phyloP scores from a whole-genome alignment of 371 early-diverging fungal genomes.

The Apophysomyces trapeziformis region DNA sequence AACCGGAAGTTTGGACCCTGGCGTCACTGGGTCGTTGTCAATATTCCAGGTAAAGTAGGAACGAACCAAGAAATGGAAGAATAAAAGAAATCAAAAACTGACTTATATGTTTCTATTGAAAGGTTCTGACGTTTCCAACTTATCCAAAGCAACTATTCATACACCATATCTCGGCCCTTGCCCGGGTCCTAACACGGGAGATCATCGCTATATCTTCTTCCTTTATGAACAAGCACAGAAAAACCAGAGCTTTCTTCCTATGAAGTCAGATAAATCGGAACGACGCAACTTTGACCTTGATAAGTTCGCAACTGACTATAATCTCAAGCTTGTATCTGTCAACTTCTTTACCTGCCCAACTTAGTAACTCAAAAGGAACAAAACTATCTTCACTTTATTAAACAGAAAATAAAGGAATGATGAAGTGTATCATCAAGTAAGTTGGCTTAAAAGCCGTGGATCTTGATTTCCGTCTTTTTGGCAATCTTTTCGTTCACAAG shows the following conservation, averaged over 20 bases:
- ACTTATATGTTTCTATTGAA: neutral
- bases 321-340: slow-evolving; percentile 55
- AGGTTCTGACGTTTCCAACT: slow-evolving; percentile 35
- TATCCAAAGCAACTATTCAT: slow-evolving; percentile 27
- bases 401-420: neutral
- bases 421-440: neutral
- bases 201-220: slow-evolving; percentile 68
- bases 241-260: slow-evolving; percentile 25
- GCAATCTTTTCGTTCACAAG: slow-evolving; percentile 78
- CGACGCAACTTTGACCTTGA: slow-evolving; percentile 50
- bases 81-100: neutral
- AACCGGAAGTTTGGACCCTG: slow-evolving; percentile 59
- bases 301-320: slow-evolving; percentile 48
- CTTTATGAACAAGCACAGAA: slow-evolving; percentile 57
- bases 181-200: slow-evolving; percentile 59
- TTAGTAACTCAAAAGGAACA: slow-evolving; percentile 24
- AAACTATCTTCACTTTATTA: slow-evolving; percentile 5
- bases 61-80: neutral
- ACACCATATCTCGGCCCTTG: slow-evolving; percentile 62
- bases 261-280: slow-evolving; percentile 35
- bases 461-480: slow-evolving; percentile 84
- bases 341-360: slow-evolving; percentile 56
- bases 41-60: slow-evolving; percentile 48
- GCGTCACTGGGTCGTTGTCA: slow-evolving; percentile 69
- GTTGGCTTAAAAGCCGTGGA: slow-evolving; percentile 79